Evolutionary conservation across 176 grass and related monocot species (phyloP).

Genomic region (Musa beccarii): DNA sequence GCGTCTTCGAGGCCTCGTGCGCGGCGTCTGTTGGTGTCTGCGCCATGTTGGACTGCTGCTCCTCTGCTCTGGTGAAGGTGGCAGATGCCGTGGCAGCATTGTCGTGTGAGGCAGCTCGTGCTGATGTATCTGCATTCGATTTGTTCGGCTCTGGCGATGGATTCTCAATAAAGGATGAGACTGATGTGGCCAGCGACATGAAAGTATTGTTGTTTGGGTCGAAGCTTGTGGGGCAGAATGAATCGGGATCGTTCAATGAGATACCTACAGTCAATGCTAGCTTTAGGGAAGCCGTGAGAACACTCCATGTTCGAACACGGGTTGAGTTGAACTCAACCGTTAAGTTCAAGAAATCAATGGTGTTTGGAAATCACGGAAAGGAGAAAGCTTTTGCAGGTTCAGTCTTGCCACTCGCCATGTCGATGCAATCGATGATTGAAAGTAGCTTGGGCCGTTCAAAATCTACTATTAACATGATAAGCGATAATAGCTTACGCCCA

Average conservation of each 20-base stretch:
- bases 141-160: constrained; percentile 66
- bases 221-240: constrained; percentile 49
- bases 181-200: constrained; percentile 69
- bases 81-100: constrained; percentile 76
- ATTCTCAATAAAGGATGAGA: constrained; percentile 69
- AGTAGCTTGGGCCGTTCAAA: constrained; percentile 42
- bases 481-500: constrained; percentile 37
- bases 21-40: constrained; percentile 37
- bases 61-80: constrained; percentile 45
- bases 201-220: constrained; percentile 71
- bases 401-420: constrained; percentile 42
- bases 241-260: constrained; percentile 30
- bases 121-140: constrained; percentile 53
- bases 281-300: constrained; percentile 66
- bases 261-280: constrained; percentile 52
- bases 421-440: constrained; percentile 52
- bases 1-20: constrained; percentile 44
- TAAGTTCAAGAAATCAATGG: constrained; percentile 55
- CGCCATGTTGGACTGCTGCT: constrained; percentile 73
- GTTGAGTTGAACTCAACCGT: constrained; percentile 72
- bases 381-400: constrained; percentile 54
- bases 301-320: constrained; percentile 49
- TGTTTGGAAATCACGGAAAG: constrained; percentile 39
- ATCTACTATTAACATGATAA: constrained; percentile 36
- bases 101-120: constrained; percentile 66